Conservation (phyloP, 768 basidiomycete genomes). For the Crucibulum laeve region DNA sequence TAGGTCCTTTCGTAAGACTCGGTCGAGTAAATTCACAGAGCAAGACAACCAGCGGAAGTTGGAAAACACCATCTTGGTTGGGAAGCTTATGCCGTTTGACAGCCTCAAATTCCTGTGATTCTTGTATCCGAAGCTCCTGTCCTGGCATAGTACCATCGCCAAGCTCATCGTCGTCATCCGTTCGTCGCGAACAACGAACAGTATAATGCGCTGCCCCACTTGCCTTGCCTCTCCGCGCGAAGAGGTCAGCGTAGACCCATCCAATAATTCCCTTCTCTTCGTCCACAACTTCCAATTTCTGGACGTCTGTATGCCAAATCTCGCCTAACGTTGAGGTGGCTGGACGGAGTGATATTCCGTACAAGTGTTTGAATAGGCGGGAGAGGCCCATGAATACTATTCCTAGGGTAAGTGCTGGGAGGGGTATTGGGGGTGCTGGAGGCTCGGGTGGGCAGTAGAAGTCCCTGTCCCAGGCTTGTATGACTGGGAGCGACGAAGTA, state of each 20-base stretch:
- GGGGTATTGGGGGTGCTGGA: constrained; percentile 66
- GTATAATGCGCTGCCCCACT: constrained; percentile 97
- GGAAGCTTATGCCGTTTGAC: constrained; percentile 55
- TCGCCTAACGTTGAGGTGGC: constrained; percentile 69
- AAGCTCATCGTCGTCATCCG: constrained; percentile 83
- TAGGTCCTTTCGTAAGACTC: constrained; percentile 54
- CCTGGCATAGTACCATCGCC: constrained; percentile 51
- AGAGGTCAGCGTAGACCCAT: constrained; percentile 93
- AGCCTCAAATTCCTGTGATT: constrained; percentile 62
- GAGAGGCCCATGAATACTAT: constrained; percentile 91
- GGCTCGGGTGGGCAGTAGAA: constrained; percentile 84
- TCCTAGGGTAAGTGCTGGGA: constrained; percentile 81
- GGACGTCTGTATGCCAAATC: constrained; percentile 84
- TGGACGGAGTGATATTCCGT: constrained; percentile 81
- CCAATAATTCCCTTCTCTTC: constrained; percentile 85
- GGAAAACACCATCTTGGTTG: constrained; percentile 67
- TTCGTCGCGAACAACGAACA: constrained; percentile 87
- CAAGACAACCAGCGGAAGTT: constrained; percentile 89
- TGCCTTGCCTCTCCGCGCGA: constrained; percentile 78
- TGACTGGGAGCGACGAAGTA: constrained; percentile 50
- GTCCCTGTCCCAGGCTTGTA: constrained; percentile 97
- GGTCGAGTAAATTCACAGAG: constrained; percentile 82
- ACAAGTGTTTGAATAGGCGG: constrained; percentile 78
- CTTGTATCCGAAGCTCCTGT: constrained; percentile 32
- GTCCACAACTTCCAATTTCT: constrained; percentile 91